Conservation (phyloP, 1,139 yeast species). For the Saccharomyces pastorianus region DNA sequence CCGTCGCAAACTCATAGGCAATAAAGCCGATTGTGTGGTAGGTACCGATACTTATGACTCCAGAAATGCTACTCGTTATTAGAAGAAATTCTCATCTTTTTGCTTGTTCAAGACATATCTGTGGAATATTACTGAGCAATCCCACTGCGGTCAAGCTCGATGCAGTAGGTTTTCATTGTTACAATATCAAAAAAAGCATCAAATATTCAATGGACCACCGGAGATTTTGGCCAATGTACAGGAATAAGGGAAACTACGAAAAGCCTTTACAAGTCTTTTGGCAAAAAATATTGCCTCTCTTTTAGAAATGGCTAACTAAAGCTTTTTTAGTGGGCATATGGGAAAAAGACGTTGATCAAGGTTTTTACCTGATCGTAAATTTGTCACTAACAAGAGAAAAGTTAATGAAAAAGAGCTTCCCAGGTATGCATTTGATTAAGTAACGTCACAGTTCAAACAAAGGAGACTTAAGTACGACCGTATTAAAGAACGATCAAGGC, state of each 20-base stretch:
- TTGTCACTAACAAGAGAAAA: background rate
- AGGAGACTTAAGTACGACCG: background rate
- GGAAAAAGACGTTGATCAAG: background rate
- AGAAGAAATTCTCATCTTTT: background rate
- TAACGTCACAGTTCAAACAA: background rate
- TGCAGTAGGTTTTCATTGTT: background rate
- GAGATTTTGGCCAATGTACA: background rate
- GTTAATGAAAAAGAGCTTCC: background rate
- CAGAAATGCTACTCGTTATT: background rate
- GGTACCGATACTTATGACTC: background rate
- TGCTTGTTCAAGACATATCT: background rate
- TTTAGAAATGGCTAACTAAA: background rate
- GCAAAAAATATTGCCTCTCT: background rate
- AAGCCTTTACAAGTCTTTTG: background rate
- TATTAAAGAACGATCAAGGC: background rate
- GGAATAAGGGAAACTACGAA: background rate
- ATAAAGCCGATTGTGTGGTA: background rate
- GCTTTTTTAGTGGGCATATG: background rate
- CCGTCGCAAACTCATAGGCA: background rate
- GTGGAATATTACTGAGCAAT: background rate
- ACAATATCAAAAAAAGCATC: background rate
- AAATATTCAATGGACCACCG: background rate
- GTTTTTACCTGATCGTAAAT: background rate
- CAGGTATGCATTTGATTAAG: background rate
- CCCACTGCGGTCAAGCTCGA: background rate